A percentile compares a stretch with the other conserved stretches of the same genome.
Evolutionary conservation across 169 alveolate genomes (phyloP).

Genomic region (Cryptosporidium felis): DNA sequence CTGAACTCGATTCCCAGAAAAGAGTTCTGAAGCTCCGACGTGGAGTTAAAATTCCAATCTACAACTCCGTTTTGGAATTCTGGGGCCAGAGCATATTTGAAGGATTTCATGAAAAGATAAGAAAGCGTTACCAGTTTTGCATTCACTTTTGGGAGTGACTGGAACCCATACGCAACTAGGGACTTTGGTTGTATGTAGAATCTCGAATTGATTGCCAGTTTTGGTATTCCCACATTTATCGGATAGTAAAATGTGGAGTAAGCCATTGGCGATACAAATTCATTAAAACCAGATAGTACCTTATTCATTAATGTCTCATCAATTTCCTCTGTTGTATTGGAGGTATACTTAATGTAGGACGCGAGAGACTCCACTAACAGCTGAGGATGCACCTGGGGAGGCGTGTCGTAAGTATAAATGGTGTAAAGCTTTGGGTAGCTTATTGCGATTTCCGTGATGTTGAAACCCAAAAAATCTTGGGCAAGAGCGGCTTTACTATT

Average conservation of each 20-base stretch:
- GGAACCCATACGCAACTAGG: slow-evolving; percentile 18
- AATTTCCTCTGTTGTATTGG: slow-evolving; percentile 25
- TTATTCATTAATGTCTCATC: slow-evolving; percentile 20
- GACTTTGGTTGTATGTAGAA: slow-evolving; percentile 22
- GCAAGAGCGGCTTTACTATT: not conserved
- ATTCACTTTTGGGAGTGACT: slow-evolving; percentile 6
- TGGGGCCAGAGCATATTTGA: not conserved
- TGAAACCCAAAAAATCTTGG: not conserved
- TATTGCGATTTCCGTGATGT: slow-evolving; percentile 8
- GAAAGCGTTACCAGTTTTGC: slow-evolving; percentile 35
- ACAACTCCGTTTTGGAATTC: not conserved
- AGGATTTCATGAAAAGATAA: slow-evolving; percentile 26
- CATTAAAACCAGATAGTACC: slow-evolving; percentile 16
- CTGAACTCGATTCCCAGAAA: slow-evolving; percentile 5
- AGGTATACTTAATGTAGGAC: slow-evolving; percentile 32
- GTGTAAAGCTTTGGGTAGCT: slow-evolving; percentile 18
- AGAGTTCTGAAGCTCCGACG: slow-evolving; percentile 1
- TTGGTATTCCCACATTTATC: slow-evolving; percentile 12
- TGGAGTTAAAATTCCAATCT: not conserved
- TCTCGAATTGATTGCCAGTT: not conserved
- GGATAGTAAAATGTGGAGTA: slow-evolving; percentile 33
- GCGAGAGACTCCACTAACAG: slow-evolving; percentile 16
- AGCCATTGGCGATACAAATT: slow-evolving; percentile 43
- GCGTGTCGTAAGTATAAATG: slow-evolving; percentile 35
- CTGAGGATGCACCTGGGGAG: slow-evolving; percentile 19